Evolutionary conservation across 345 rosid species (phyloP), one percentile per base, ranked within the genome.

Genomic region (Eucalyptus rudis): DNA sequence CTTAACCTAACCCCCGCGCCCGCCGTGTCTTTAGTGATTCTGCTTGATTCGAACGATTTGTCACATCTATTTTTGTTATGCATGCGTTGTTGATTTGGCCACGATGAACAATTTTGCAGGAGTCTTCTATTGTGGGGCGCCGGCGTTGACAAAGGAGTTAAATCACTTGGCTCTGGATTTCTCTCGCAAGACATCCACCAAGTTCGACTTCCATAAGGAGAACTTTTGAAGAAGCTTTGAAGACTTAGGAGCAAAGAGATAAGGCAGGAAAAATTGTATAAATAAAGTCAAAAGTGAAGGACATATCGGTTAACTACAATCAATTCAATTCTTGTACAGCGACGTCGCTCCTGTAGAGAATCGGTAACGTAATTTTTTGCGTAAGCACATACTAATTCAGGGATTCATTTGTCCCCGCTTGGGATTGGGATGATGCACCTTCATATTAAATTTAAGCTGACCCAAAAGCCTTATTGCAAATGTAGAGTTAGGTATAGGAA

Each of bases 131-230:
- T 97, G 99, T 90, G 99, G 98, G 89, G 95, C 96, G 86, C 97
- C 99, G 3, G 97, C 90, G 90, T 92, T 91, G 19, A 92, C 94
- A 3, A 93, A 96, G 90, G 98, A 97, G 83, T 90, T 96, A 16
- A 93, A 85, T 40, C 94, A 96, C 87, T 88, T 96, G 64, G 98
- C 99, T 45, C 93, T 87, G 76, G 98, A 95, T 89, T 97, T 97
- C 89, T 95, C 99, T 31, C 96, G 90, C 90, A 96, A 90, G 94
- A 96, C 98, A 43, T 91, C 96, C 90, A 96, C 99, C 45, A 96
- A 96, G 94, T 97, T 97, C 89, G 99, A 96, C 85, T 97, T 97
- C 71, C 99, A 95, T 87, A 96, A 97, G 90, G 98, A 96, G 93
- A 96, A 97, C 90, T 97, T 97, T 64, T 96, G 91, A 92, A 64